Percentiles rank a stretch among this genome's conserved stretches.
phyloP scores from a whole-genome alignment of 495 filamentous ascomycete genomes.

The Aspergillus hancockii region DNA sequence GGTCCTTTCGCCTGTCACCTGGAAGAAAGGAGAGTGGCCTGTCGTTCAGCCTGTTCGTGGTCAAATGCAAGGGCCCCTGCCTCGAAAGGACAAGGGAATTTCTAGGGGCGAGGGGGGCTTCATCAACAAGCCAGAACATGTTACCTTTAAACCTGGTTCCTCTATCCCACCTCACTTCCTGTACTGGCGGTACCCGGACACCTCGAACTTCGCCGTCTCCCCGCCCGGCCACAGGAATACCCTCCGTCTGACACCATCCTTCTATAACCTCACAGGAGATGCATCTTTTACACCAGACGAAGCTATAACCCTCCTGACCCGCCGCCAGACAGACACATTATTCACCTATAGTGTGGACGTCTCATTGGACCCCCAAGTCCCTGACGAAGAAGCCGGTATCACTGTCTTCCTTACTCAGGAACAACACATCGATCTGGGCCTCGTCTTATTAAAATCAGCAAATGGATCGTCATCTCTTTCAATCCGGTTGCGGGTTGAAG shows the following conservation, averaged over 20 bases:
- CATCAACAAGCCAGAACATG: conserved; percentile 9
- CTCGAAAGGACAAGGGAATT: neutral
- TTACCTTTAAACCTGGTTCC: conserved; percentile 9
- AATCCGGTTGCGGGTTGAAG: conserved; percentile 6
- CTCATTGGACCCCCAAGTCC: conserved; percentile 1
- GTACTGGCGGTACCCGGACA: conserved; percentile 17
- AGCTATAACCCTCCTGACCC: conserved; percentile 10
- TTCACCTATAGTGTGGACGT: conserved; percentile 21
- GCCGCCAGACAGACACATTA: conserved; percentile 18
- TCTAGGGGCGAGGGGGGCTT: neutral
- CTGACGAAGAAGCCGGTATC: conserved; percentile 17
- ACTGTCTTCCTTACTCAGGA: conserved; percentile 18
- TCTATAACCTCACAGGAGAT: conserved; percentile 3
- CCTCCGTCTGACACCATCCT: conserved; percentile 14
- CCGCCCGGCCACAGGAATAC: conserved; percentile 13
- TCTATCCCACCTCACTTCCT: conserved; percentile 16
- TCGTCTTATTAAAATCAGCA: conserved; percentile 7
- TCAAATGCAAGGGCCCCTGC: conserved; percentile 9
- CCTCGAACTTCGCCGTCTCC: conserved; percentile 5
- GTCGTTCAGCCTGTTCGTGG: conserved; percentile 29
- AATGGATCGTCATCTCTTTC: neutral
- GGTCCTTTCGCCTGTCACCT: conserved; percentile 53
- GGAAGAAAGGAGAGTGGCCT: conserved; percentile 38
- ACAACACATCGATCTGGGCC: conserved; percentile 20
- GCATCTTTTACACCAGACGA: neutral